Base-by-base conservation (phyloP, 129 eudicot genomes). In the Glebionis coronaria region DNA sequence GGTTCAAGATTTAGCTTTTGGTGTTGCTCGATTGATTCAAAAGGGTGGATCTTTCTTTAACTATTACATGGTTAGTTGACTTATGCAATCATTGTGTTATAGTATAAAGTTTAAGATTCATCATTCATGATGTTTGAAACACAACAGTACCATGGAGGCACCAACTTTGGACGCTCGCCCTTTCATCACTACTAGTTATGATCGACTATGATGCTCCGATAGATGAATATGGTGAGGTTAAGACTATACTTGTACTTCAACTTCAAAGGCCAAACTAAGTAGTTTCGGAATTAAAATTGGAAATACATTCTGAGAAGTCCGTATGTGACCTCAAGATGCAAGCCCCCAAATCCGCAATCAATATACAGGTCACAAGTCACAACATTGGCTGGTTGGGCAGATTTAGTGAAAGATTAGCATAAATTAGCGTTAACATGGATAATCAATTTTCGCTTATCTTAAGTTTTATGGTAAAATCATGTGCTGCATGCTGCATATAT, bases 151-250 rank as follows among this genome's bases (percentile, higher is more conserved):
- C 97, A 93, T 59, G 99, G 99, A 58, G 99, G 99, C 61, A 93
- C 97, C 13, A 93, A 93, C 68, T 93, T 93, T 71, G 99, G 99
- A 23, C 95, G 97, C 11, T 53, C 97, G 99, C 66, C 99, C 99
- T 35, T 93, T 93, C 76, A 82, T 93, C 73, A 86, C 99, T 16
- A 93, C 99, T 44, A 93, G 93, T 82, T 93, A 93, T 53, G 99
- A n/a, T n/a, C n/a, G 99, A 93, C 76, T 93, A 93, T 71, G 97
- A 93, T 77, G 99, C 99, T 81, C 99, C 99, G 63, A 84, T 93
- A 50, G 99, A 93, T 76, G 99, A 93, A 84, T 93, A 93, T 51
- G 99, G 99, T 89, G 61, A 75, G 78, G 27, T 50, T 18, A 60
- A 47, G 49, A 61, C 71, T 62, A 9, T 23, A 31, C 31, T 47